These are phyloP conservation scores for Hypoxylon fragiforme DNA, from an alignment of 495 filamentous ascomycete species.

Conservation along the genomic window DNA sequence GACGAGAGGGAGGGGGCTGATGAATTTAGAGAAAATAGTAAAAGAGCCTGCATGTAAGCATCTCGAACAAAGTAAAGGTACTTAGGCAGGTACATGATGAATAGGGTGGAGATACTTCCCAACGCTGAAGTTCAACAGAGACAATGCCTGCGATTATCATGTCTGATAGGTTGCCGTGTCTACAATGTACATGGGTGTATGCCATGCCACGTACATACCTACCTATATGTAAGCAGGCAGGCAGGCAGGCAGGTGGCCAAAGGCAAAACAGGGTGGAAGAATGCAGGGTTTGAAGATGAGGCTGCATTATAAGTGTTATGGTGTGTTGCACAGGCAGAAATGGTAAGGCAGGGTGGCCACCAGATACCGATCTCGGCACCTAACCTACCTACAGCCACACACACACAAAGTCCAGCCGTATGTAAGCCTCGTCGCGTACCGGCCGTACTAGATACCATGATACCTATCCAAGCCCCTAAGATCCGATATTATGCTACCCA, in stretches of 20 bases:
- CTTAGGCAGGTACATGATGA: constrained; percentile 30
- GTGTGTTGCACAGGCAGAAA: neutral
- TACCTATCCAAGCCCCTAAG: no score
- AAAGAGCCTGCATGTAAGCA: neutral
- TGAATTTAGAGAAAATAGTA: neutral
- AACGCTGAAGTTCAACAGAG: neutral
- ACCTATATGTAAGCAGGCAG: no score
- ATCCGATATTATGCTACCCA: no score
- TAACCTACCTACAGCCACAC: neutral
- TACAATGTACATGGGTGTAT: no score
- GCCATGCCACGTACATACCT: constrained; percentile 3
- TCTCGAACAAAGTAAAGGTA: no score
- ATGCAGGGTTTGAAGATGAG: neutral
- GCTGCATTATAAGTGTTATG: constrained; percentile 10
- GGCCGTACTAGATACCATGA: no score
- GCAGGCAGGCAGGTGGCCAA: no score
- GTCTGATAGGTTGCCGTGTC: constrained; percentile 7
- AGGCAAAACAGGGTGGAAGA: constrained; percentile 19
- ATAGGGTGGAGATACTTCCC: constrained; percentile 23
- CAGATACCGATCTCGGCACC: constrained; percentile 4
- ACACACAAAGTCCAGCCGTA: no score
- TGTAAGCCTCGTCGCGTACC: no score
- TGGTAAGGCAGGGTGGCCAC: no score
- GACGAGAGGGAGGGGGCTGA: neutral
- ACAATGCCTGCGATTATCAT: neutral